phyloP scores from a whole-genome alignment of 441 rosid genomes.

The Gossypium lobatum region DNA sequence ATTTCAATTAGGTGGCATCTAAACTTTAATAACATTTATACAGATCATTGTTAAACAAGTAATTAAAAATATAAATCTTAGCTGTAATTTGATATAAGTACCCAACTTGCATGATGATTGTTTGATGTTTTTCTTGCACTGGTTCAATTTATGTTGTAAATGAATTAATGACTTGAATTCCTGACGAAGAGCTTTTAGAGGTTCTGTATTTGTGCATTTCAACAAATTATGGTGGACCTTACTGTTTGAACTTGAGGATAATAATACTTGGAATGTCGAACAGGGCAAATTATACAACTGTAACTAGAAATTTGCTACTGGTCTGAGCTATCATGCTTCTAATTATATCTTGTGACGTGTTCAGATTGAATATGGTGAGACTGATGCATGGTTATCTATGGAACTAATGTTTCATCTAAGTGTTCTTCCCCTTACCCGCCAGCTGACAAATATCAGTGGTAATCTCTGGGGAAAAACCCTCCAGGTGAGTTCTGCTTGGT shows the following conservation, averaged over 20 bases:
- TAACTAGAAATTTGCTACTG: not conserved
- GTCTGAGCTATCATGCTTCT: slow-evolving; percentile 20
- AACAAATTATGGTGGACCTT: not conserved
- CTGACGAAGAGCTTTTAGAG: not conserved
- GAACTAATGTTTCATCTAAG: slow-evolving; percentile 97
- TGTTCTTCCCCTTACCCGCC: slow-evolving; percentile 95
- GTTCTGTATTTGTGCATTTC: not conserved
- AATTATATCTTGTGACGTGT: slow-evolving; percentile 22
- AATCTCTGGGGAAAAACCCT: slow-evolving; percentile 98
- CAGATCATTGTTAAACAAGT: not conserved
- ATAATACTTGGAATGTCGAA: not conserved
- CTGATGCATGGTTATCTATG: slow-evolving; percentile 98
- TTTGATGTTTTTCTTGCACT: not conserved
- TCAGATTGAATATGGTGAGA: slow-evolving; percentile 94
- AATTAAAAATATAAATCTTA: not conserved
- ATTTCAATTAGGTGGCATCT: not conserved
- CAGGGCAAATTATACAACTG: not conserved
- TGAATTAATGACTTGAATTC: not conserved
- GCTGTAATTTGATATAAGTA: slow-evolving; percentile 5
- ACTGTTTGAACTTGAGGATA: slow-evolving; percentile 1
- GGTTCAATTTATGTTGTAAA: not conserved
- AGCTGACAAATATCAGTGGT: slow-evolving; percentile 94
- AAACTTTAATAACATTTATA: not conserved
- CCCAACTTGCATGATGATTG: not conserved
- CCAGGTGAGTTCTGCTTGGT: slow-evolving; percentile 52